Evolutionary conservation across 495 filamentous ascomycete species (phyloP), one percentile per base, ranked within the genome.

Genomic region (Daldinia childiae): DNA sequence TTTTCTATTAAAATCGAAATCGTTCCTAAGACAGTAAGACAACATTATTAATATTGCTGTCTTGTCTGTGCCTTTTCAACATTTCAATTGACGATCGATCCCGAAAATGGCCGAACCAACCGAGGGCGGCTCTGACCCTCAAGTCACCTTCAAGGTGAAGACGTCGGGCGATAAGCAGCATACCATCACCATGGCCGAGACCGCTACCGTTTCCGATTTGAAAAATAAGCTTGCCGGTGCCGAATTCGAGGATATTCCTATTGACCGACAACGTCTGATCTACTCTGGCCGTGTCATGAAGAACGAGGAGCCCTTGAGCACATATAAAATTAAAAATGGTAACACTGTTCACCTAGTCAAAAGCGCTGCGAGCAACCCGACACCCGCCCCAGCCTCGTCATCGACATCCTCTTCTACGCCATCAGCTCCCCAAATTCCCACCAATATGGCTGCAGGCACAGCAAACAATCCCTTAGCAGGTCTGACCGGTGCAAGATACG

Each of bases 241-340:
- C 51, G 92, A 97, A 60, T 94, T 91, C 79, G 92, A 95, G 73
- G 89, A 95, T 75, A 88, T 97, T 55, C 90, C 95, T 0, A 85
- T 89, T 29, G 95, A 95, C 71, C 87, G 92, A 55, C 94, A 97
- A 79, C 93, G 96, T 50, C 84, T 99, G 71, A 99, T 99, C 79
- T 98, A 98, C 81, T 98, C 95, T 6, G 96, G 96, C 29, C 90
- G 94, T 66, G 94, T 99, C 21, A 86, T 99, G 80, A 99, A 98
- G 82, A 93, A 99, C 76, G 88, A 88, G 43, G 94, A 98, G 68
- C 91, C 91, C 0, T 80, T 99, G 48, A 88, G 84, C 60, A 87
- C 88, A 26, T 97, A 96, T 82, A 99, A 97, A 82, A 93, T 99
- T 79, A 97, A 98, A 81, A 87, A 92, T 62, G 91, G 92, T n/a